These are phyloP conservation scores for Hemileccinum impolitum DNA, from an alignment of 768 basidiomycete genomes.

Conservation along the genomic window DNA sequence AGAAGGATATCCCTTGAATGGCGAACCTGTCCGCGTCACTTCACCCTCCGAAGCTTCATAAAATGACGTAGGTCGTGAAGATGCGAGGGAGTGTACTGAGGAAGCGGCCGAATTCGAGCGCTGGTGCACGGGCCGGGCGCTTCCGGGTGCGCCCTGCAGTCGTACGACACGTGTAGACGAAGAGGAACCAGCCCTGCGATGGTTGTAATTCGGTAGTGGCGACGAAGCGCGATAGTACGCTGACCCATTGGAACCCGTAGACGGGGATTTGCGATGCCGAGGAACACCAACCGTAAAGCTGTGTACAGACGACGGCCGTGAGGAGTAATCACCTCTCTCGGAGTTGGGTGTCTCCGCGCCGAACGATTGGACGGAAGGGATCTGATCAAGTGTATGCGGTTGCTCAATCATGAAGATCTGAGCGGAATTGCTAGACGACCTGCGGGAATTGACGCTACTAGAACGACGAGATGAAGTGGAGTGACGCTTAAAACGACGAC, in stretches of 20 bases:
- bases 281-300: constrained; percentile 56
- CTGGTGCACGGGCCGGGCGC: constrained; percentile 49
- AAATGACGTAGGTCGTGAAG: constrained; percentile 74
- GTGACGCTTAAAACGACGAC: constrained; percentile 61
- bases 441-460: constrained; percentile 85
- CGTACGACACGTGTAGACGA: constrained; percentile 80
- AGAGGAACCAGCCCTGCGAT: constrained; percentile 76
- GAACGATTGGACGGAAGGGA: constrained; percentile 65
- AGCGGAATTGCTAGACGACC: constrained; percentile 56
- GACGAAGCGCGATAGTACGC: constrained; percentile 63
- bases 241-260: constrained; percentile 74
- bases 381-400: constrained; percentile 43
- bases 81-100: constrained; percentile 70
- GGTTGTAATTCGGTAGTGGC: constrained; percentile 70
- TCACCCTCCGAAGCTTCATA: constrained; percentile 74
- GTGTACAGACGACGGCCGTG: constrained; percentile 82
- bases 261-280: constrained; percentile 71
- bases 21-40: constrained; percentile 59
- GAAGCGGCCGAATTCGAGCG: constrained; percentile 77
- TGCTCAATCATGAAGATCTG: constrained; percentile 53
- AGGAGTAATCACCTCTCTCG: constrained; percentile 73
- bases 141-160: constrained; percentile 40
- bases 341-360: constrained; percentile 86
- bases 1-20: constrained; percentile 49
- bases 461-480: constrained; percentile 82